Evolutionary conservation across 345 rosid species (phyloP), one percentile per base, ranked within the genome.

Genomic region (Eucalyptus shirleyi): DNA sequence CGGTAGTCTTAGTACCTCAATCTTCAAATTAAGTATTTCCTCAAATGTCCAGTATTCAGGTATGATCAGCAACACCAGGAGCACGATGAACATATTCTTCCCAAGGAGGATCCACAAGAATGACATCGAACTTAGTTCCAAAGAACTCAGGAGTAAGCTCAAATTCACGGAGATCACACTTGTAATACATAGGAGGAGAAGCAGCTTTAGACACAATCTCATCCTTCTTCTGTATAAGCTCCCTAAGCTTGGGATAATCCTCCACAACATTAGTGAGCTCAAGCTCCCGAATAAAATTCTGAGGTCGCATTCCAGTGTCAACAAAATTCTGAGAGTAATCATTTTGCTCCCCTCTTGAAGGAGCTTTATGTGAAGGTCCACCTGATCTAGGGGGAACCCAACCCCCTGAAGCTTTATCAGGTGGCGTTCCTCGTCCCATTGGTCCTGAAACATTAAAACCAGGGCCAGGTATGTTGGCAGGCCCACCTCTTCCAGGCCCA

Each of bases 271-370:
- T 98, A 89, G 99, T 98, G 88, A 98, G 98, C 95, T 98, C 99
- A 81, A 98, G 93, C 94, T 98, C 99, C 91, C 99, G 92, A 89
- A 98, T 98, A 90, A 98, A 98, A 91, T 98, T 97, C 92, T 98
- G 99, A 9, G 99, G 99, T 24, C 99, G 95, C 99, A 96, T 95
- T 56, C 99, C 99, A 91, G 99, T 98, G 91, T 98, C 99, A 89
- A 98, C 99, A 94, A 97, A 98, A 94, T 98, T 98, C 90, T 97
- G 99, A 77, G 99, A 98, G 94, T 98, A 98, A 93, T 98, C 99
- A 94, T 98, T 98, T 93, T 97, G 99, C 93, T 97, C 99, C 91
- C 99, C 99, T 90, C 99, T 95, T 59, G 99, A 98, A 91, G 99
- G 99, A 88, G 99, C 99, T 94, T 95, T 97, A 69, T 96, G 96